These are phyloP conservation scores for Colletotrichum somersetense DNA, from an alignment of 2,329 filamentous ascomycete species.

Conservation along the genomic window DNA sequence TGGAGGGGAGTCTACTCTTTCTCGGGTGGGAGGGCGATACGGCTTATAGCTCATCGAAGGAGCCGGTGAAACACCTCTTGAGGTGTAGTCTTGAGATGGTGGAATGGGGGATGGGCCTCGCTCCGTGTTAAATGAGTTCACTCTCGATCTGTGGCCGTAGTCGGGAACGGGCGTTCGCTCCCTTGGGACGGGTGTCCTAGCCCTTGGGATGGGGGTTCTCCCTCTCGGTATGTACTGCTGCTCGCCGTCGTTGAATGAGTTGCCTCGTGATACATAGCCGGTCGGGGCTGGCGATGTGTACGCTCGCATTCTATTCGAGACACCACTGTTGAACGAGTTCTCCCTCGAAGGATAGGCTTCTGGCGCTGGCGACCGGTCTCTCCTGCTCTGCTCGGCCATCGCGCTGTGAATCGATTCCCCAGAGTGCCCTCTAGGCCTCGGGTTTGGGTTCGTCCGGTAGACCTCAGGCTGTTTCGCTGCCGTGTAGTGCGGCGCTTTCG, in stretches of 20 bases:
- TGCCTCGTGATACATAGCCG: constrained; percentile 39
- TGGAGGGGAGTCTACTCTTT: constrained; percentile 72
- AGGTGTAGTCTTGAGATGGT: constrained; percentile 50
- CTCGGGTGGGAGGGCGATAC: constrained; percentile 44
- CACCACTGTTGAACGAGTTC: constrained; percentile 39
- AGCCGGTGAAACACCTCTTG: constrained; percentile 55
- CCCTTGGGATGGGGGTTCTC: constrained; percentile 33
- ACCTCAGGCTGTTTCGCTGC: constrained; percentile 71
- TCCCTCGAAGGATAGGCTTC: constrained; percentile 41
- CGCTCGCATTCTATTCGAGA: constrained; percentile 42
- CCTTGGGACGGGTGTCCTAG: constrained; percentile 30
- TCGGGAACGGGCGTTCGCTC: constrained; percentile 24
- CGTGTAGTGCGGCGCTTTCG: constrained; percentile 75
- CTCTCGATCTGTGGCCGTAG: constrained; percentile 28
- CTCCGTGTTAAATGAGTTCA: constrained; percentile 51
- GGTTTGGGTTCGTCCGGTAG: constrained; percentile 60
- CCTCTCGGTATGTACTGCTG: constrained; percentile 39
- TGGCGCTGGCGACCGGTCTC: constrained; percentile 42
- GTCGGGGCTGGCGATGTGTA: constrained; percentile 36
- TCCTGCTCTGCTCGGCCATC: constrained; percentile 20
- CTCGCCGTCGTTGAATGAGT: constrained; percentile 40
- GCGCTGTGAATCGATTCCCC: constrained; percentile 51
- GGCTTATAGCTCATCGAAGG: constrained; percentile 52
- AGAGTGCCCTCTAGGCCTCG: constrained; percentile 57
- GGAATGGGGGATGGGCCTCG: constrained; percentile 49